phyloP scores from a whole-genome alignment of 1,284 basidiomycete genomes.

The Exsudoporus floridanus region DNA sequence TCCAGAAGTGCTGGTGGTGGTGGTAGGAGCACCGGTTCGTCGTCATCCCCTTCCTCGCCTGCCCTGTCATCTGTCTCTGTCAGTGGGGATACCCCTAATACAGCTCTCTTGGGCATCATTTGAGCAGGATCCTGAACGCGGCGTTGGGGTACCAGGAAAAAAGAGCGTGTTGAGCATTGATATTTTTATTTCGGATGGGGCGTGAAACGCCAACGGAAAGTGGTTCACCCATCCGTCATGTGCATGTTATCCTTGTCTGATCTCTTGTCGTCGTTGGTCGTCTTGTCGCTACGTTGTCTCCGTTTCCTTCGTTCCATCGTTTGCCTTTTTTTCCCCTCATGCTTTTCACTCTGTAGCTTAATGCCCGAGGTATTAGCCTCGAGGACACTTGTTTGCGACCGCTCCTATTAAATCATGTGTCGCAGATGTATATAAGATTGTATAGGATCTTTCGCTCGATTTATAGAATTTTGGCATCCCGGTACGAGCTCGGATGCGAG shows the following conservation, averaged over 20 bases:
- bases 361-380: slow-evolving; percentile 1
- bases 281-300: background rate
- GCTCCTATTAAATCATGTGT: slow-evolving; percentile 6
- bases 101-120: slow-evolving; percentile 33
- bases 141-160: slow-evolving; percentile 40
- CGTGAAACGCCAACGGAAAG: background rate
- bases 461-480: background rate
- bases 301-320: background rate
- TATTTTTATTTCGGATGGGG: slow-evolving; percentile 59
- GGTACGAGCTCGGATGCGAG: background rate
- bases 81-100: slow-evolving; percentile 34
- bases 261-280: background rate
- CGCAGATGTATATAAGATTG: slow-evolving; percentile 15
- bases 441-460: background rate
- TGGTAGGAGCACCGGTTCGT: slow-evolving; percentile 12
- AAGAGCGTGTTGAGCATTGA: slow-evolving; percentile 72
- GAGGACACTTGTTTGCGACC: background rate
- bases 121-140: slow-evolving; percentile 35
- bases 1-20: slow-evolving; percentile 8
- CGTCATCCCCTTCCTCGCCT: slow-evolving; percentile 32
- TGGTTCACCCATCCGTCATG: background rate
- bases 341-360: background rate
- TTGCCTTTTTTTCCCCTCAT: background rate
- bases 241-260: slow-evolving; percentile 1
- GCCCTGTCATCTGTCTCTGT: slow-evolving; percentile 18